phyloP scores from a whole-genome alignment of 768 basidiomycete genomes.

The Xerocomus brunneocitrinus region DNA sequence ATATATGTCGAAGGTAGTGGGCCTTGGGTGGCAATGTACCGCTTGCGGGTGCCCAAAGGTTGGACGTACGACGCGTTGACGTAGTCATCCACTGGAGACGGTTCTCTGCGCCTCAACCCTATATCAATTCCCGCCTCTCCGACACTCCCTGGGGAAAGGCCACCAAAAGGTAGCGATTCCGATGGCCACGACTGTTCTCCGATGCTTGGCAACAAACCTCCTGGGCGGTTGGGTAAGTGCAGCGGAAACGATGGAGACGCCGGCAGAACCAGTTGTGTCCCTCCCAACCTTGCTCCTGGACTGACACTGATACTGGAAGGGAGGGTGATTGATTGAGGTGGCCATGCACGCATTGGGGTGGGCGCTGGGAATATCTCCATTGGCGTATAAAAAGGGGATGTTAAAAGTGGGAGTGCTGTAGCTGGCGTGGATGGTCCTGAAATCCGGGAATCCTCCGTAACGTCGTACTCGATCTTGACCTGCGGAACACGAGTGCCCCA shows the following conservation, averaged over 20 bases:
- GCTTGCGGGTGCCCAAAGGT: conserved; percentile 72
- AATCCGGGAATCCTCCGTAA: conserved; percentile 16
- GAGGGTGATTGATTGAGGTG: conserved; percentile 3
- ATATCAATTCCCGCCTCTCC: background rate
- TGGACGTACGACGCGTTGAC: conserved; percentile 94
- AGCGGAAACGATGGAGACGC: conserved; percentile 12
- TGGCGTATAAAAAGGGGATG: conserved; percentile 26
- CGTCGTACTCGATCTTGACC: conserved; percentile 23
- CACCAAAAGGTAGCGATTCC: background rate
- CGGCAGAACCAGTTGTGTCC: conserved; percentile 2
- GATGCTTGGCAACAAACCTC: conserved; percentile 13
- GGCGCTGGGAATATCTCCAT: conserved; percentile 18
- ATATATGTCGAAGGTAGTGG: conserved; percentile 83
- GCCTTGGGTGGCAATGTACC: conserved; percentile 96
- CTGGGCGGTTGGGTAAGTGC: conserved; percentile 15
- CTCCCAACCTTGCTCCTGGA: conserved; percentile 6
- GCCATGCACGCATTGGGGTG: conserved; percentile 12
- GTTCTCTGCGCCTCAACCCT: conserved; percentile 8
- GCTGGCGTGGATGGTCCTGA: conserved; percentile 21
- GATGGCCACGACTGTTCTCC: conserved; percentile 9
- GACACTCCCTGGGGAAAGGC: background rate
- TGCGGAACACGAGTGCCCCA: conserved; percentile 10
- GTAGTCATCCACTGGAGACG: conserved; percentile 71
- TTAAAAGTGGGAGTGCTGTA: conserved; percentile 18
- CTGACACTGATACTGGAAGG: background rate